phyloP scores from a whole-genome alignment of 1,284 basidiomycete species.

The Mycena sp. region DNA sequence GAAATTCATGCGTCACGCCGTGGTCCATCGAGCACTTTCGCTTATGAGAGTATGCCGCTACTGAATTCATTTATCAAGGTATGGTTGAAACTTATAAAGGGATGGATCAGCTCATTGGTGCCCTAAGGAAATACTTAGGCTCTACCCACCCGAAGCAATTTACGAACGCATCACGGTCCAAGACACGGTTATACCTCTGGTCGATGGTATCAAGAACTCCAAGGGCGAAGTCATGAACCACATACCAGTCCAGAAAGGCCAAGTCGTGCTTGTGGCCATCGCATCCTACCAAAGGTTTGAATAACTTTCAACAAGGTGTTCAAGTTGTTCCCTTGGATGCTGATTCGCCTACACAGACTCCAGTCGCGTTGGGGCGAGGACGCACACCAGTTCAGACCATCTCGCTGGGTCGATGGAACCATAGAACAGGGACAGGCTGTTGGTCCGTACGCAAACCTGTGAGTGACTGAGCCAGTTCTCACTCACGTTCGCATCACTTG shows the following conservation, averaged over 20 bases:
- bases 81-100: not conserved
- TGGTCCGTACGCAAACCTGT: constrained; percentile 16
- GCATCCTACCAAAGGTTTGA: not conserved
- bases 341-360: constrained; percentile 1
- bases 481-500: not conserved
- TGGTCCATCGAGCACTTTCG: not conserved
- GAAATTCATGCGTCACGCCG: constrained; percentile 1
- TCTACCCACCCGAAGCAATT: not conserved
- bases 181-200: not conserved
- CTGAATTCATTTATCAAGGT: constrained; percentile 4
- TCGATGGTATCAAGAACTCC: not conserved
- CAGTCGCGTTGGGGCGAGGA: constrained; percentile 10
- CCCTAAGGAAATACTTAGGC: not conserved
- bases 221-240: not conserved
- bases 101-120: not conserved
- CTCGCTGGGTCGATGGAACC: constrained; percentile 8
- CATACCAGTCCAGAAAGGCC: not conserved
- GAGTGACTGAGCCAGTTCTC: not conserved
- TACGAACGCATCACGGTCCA: not conserved
- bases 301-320: not conserved
- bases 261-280: not conserved
- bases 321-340: not conserved
- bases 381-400: constrained; percentile 4
- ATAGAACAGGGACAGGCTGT: constrained; percentile 9
- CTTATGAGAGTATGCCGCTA: constrained; percentile 11